These are phyloP conservation scores for Bruguiera sexangula DNA, from an alignment of 345 rosid genomes.

Conservation along the genomic window DNA sequence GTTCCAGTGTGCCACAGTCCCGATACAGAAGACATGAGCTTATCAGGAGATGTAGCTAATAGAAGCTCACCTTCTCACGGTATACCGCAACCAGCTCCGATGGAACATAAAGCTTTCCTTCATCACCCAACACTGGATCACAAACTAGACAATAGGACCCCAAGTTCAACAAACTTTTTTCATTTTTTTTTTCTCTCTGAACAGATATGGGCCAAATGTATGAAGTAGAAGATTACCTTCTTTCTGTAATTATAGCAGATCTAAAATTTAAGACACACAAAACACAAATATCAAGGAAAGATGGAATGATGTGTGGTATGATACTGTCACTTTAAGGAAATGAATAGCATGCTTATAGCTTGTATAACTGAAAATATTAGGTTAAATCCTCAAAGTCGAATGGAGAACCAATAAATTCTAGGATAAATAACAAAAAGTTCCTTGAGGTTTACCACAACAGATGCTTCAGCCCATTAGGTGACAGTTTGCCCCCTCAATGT, in stretches of 20 bases:
- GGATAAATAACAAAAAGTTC: neutral
- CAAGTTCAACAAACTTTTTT: conserved; percentile 18
- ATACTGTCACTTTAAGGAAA: too few relatives aligned
- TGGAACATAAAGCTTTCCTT: conserved; percentile 94
- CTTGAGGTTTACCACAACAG: neutral
- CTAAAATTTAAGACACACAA: neutral
- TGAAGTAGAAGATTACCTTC: neutral
- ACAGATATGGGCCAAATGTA: neutral
- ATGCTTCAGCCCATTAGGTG: too few relatives aligned
- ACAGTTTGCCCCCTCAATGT: too few relatives aligned
- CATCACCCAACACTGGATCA: conserved; percentile 99
- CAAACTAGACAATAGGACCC: conserved; percentile 54
- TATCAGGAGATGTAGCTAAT: conserved; percentile 22
- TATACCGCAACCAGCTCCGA: conserved; percentile 74
- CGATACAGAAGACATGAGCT: neutral
- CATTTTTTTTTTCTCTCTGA: neutral
- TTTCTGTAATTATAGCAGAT: neutral
- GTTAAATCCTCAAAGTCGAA: too few relatives aligned
- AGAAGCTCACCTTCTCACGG: conserved; percentile 68
- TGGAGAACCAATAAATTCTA: too few relatives aligned
- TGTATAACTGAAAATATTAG: too few relatives aligned
- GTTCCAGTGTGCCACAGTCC: neutral
- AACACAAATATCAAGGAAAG: neutral
- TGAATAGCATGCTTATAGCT: too few relatives aligned
- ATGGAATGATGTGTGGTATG: neutral